Evolutionary conservation across 345 rosid species (phyloP).

Genomic region (Syzygium oleosum): DNA sequence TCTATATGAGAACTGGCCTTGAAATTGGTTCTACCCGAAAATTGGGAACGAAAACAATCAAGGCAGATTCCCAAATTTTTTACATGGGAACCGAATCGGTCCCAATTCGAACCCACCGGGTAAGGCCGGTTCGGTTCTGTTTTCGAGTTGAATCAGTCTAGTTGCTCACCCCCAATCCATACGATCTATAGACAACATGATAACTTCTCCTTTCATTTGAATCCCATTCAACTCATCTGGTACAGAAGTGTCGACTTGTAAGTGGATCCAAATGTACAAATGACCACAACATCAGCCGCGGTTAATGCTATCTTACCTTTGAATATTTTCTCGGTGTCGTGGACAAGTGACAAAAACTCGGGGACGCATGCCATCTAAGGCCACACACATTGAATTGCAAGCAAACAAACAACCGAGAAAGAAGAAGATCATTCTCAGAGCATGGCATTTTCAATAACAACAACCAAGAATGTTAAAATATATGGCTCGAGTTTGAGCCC

Average conservation of each 20-base stretch:
- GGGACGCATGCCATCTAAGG: not conserved
- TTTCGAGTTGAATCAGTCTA: not conserved
- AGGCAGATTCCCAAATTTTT: not conserved
- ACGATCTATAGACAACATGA: not conserved
- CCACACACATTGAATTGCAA: not conserved
- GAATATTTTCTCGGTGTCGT: not conserved
- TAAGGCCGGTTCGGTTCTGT: accelerated
- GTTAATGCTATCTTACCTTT: not conserved
- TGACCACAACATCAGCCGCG: not conserved
- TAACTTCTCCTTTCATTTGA: not conserved
- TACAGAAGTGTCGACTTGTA: not conserved
- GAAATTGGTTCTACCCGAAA: not conserved
- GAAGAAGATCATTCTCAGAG: too few species aligned
- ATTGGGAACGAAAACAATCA: not conserved
- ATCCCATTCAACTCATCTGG: not conserved
- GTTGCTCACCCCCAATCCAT: not conserved
- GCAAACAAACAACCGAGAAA: not conserved
- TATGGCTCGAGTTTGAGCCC: too few species aligned
- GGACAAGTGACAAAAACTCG: not conserved
- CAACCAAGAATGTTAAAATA: too few species aligned
- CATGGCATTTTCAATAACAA: not conserved
- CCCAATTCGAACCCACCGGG: not conserved
- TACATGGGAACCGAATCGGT: not conserved
- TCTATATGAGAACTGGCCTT: not conserved
- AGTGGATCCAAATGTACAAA: not conserved